phyloP scores from a whole-genome alignment of 2,329 filamentous ascomycete genomes.

The Botrytis elliptica region DNA sequence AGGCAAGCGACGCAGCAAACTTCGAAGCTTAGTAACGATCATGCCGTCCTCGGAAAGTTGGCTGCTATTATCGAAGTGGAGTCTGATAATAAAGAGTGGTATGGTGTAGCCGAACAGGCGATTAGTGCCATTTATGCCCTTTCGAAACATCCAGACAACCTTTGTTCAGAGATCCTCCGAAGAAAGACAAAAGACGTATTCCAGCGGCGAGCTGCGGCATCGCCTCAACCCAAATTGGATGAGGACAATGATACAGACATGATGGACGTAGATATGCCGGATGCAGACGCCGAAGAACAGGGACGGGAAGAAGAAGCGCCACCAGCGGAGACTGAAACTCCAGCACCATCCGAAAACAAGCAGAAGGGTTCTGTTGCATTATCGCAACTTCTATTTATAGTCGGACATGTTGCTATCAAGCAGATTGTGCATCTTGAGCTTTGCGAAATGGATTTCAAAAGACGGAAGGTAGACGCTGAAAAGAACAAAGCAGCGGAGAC shows the following conservation, averaged over 20 bases:
- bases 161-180: conserved; percentile 88
- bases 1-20: conserved; percentile 68
- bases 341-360: conserved; percentile 41
- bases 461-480: conserved; percentile 86
- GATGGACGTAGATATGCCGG: conserved; percentile 27
- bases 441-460: conserved; percentile 98
- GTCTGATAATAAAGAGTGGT: conserved; percentile 93
- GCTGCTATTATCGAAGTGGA: conserved; percentile 82
- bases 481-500: conserved; percentile 54
- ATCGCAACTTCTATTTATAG: conserved; percentile 90
- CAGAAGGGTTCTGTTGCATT: conserved; percentile 72
- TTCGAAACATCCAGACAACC: conserved; percentile 87
- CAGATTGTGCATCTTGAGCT: conserved; percentile 97
- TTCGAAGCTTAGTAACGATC: conserved; percentile 84
- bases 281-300: conserved; percentile 31
- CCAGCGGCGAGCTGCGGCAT: conserved; percentile 37
- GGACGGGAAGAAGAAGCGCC: conserved; percentile 30
- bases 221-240: conserved; percentile 8
- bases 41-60: conserved; percentile 78
- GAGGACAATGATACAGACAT: conserved; percentile 35
- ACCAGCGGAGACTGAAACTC: conserved; percentile 13
- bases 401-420: conserved; percentile 96
- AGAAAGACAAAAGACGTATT: conserved; percentile 85
- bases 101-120: conserved; percentile 91
- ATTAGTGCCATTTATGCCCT: conserved; percentile 93